Evolutionary conservation across 192 early-diverging fungal genomes (phyloP).

Genomic region (Backusella psychrophila): DNA sequence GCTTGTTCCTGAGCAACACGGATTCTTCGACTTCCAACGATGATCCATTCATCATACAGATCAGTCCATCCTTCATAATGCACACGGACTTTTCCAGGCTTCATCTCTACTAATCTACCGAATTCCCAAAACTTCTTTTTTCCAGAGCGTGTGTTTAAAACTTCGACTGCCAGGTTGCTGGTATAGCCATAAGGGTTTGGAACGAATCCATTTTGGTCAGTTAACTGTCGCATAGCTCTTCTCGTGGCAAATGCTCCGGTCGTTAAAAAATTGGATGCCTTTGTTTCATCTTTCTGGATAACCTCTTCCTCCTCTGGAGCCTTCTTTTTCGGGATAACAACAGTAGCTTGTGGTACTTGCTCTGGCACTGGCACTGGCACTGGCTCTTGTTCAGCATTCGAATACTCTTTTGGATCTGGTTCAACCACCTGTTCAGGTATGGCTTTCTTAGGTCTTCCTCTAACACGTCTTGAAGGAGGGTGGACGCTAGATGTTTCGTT

Average conservation of each 20-base stretch:
- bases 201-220: conserved; percentile 36
- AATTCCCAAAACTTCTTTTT: conserved; percentile 43
- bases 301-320: not conserved
- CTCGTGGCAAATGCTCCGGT: conserved; percentile 53
- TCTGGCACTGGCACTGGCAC: not conserved
- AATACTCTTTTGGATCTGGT: not conserved
- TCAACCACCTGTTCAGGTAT: not conserved
- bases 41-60: conserved; percentile 56
- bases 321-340: not conserved
- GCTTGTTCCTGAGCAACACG: not conserved
- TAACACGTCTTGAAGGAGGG: not conserved
- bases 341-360: not conserved
- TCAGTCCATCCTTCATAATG: conserved; percentile 53
- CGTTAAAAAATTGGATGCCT: conserved; percentile 29
- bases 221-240: conserved; percentile 41
- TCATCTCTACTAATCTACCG: conserved; percentile 39
- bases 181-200: conserved; percentile 49
- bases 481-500: not conserved
- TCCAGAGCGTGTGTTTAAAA: conserved; percentile 33
- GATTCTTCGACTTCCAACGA: conserved; percentile 45
- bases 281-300: not conserved
- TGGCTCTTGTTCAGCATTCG: not conserved
- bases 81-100: conserved; percentile 43
- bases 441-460: conserved; percentile 13
- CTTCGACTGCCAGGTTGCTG: conserved; percentile 36